These are phyloP conservation scores for Solanum medicagineum DNA, from an alignment of 257 asterid species.

Conservation along the genomic window DNA sequence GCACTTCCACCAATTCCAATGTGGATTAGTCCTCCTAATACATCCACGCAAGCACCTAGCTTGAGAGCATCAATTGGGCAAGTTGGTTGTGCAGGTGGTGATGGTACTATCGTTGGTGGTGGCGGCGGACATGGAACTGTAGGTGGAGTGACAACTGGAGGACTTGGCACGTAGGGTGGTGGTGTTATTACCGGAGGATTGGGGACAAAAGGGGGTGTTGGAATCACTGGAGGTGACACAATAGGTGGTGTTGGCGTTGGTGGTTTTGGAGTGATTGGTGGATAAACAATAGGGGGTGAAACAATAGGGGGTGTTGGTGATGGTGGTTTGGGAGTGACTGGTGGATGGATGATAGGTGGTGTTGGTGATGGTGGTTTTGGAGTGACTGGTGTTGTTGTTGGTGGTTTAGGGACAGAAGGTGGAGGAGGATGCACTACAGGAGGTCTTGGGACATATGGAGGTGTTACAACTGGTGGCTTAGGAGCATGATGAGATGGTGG, in stretches of 20 bases:
- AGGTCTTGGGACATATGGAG: conserved; percentile 24
- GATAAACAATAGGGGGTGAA: conserved; percentile 1
- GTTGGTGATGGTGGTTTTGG: conserved; percentile 10
- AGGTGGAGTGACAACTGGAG: conserved; percentile 15
- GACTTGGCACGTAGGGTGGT: neutral
- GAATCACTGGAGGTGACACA: neutral
- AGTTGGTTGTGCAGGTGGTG: conserved; percentile 13
- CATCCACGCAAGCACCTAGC: conserved; percentile 12
- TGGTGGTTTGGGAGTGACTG: neutral
- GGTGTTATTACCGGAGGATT: conserved; percentile 3
- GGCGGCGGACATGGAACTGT: conserved; percentile 9
- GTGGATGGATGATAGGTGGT: neutral
- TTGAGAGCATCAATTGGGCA: conserved; percentile 54
- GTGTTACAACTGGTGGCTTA: conserved; percentile 9
- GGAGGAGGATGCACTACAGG: conserved; percentile 22
- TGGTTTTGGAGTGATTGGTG: neutral
- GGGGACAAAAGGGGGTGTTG: neutral
- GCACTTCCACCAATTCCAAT: conserved; percentile 41
- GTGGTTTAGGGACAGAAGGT: neutral
- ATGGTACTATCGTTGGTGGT: neutral
- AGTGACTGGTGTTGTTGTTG: neutral
- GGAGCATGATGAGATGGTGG: neutral
- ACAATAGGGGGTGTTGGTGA: neutral
- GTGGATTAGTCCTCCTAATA: conserved; percentile 40
- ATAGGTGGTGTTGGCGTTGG: neutral